Evolutionary conservation across 2,329 filamentous ascomycete species (phyloP).

Genomic region (Pseudogymnoascus sp.): DNA sequence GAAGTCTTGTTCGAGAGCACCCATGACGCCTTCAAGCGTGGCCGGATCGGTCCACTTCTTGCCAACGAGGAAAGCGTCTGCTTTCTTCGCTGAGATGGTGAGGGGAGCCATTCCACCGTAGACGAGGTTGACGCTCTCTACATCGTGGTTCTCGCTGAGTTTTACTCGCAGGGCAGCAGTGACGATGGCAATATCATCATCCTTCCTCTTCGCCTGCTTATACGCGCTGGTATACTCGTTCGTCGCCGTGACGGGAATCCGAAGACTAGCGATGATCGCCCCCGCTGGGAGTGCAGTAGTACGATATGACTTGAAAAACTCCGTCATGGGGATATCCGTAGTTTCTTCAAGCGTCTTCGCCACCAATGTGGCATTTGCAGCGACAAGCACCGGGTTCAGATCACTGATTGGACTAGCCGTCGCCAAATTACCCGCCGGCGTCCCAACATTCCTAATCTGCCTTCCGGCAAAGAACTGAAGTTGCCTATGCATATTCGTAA

Average conservation of each 20-base stretch:
- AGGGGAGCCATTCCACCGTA: constrained; percentile 94
- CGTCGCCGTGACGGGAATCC: constrained; percentile 72
- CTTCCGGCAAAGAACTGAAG: constrained; percentile 89
- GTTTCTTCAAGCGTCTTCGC: constrained; percentile 69
- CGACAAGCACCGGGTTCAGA: constrained; percentile 88
- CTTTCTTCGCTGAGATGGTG: constrained; percentile 77
- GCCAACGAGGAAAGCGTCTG: constrained; percentile 66
- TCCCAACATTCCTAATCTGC: constrained; percentile 96
- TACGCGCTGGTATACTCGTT: constrained; percentile 84
- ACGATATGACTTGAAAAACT: constrained; percentile 90
- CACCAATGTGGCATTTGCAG: constrained; percentile 71
- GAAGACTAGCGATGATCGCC: constrained; percentile 76
- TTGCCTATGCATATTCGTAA: constrained; percentile 87
- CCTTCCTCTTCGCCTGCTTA: constrained; percentile 94
- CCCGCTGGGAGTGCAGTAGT: constrained; percentile 72
- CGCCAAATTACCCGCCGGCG: constrained; percentile 85
- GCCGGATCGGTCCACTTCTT: constrained; percentile 72
- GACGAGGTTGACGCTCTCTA: constrained; percentile 70
- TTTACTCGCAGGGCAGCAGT: constrained; percentile 75
- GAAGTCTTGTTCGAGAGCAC: constrained; percentile 81
- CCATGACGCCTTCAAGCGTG: constrained; percentile 85
- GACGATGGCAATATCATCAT: constrained; percentile 97
- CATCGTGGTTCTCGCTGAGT: constrained; percentile 59
- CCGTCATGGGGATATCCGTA: constrained; percentile 79
- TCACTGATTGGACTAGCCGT: constrained; percentile 96